These are phyloP conservation scores for Termitomyces eurrhizus DNA, from an alignment of 768 basidiomycete genomes.

Conservation along the genomic window DNA sequence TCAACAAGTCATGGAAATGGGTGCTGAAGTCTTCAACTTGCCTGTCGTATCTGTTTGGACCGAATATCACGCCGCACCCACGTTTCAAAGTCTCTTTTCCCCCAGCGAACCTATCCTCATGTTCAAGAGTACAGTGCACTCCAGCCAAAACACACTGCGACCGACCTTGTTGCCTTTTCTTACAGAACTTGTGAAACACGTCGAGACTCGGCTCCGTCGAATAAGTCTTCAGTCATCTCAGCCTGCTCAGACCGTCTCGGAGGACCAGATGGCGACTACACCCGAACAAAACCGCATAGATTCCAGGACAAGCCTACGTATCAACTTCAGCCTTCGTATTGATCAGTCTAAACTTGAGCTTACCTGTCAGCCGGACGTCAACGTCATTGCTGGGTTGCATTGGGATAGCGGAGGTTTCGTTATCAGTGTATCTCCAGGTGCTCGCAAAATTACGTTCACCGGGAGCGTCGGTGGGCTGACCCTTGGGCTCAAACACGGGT, in stretches of 20 bases:
- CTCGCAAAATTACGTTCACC: conserved; percentile 67
- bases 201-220: conserved; percentile 69
- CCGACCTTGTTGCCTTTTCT: conserved; percentile 86
- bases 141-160: conserved; percentile 79
- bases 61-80: conserved; percentile 67
- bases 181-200: conserved; percentile 63
- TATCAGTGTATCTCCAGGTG: conserved; percentile 70
- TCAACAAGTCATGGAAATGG: conserved; percentile 47
- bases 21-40: conserved; percentile 64
- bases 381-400: conserved; percentile 82
- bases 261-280: conserved; percentile 7
- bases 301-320: conserved; percentile 51
- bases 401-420: conserved; percentile 97
- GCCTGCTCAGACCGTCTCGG: conserved; percentile 13
- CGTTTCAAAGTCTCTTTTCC: conserved; percentile 32
- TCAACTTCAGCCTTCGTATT: conserved; percentile 87
- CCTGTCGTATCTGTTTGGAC: conserved; percentile 80
- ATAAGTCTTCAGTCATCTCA: conserved; percentile 29
- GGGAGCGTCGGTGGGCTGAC: conserved; percentile 81
- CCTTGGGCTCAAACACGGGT: conserved; percentile 79
- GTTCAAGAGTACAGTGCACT: conserved; percentile 86
- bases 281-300: conserved; percentile 19
- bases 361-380: conserved; percentile 88
- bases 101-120: conserved; percentile 43
- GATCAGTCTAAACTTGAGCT: conserved; percentile 85